Conservation (phyloP, 352 stramenopile species). For the Sclerospora graminicola region DNA sequence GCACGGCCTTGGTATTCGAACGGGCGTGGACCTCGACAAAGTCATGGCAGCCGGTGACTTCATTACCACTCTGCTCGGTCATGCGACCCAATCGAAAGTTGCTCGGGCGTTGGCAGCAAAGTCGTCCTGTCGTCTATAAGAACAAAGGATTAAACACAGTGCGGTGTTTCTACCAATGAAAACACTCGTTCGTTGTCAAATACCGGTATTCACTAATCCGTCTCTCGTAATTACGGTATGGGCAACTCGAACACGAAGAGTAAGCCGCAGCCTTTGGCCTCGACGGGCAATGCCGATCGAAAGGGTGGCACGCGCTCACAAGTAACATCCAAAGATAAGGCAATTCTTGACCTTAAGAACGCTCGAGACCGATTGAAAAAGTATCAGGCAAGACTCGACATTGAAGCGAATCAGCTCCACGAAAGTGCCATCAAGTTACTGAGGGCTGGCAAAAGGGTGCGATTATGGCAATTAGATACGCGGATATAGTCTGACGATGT, state of each 20-base stretch:
- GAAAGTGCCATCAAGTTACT: constrained; percentile 72
- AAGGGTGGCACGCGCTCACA: constrained; percentile 27
- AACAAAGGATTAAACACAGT: background rate
- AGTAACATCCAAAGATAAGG: constrained; percentile 84
- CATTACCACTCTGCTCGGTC: constrained; percentile 77
- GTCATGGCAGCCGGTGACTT: constrained; percentile 86
- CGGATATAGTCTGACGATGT: background rate
- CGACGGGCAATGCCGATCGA: background rate
- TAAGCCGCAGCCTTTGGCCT: constrained; percentile 18
- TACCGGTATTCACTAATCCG: too few relatives aligned
- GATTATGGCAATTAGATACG: background rate
- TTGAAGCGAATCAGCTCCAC: constrained; percentile 70
- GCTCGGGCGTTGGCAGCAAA: constrained; percentile 47
- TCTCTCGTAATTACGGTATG: too few relatives aligned
- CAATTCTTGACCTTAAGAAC: constrained; percentile 84
- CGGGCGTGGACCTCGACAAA: constrained; percentile 89
- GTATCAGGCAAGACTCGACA: constrained; percentile 73
- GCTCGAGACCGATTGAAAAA: constrained; percentile 79
- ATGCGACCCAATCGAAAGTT: constrained; percentile 82
- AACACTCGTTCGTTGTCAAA: background rate
- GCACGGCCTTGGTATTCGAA: constrained; percentile 90
- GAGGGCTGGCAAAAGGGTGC: constrained; percentile 50
- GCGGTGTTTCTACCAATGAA: constrained; percentile 16
- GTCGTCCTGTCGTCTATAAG: constrained; percentile 24
- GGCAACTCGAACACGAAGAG: constrained; percentile 45